Percentiles rank a stretch among this genome's conserved stretches.
phyloP scores from a whole-genome alignment of 352 stramenopile genomes.

The Peronosclerospora sorghi region DNA sequence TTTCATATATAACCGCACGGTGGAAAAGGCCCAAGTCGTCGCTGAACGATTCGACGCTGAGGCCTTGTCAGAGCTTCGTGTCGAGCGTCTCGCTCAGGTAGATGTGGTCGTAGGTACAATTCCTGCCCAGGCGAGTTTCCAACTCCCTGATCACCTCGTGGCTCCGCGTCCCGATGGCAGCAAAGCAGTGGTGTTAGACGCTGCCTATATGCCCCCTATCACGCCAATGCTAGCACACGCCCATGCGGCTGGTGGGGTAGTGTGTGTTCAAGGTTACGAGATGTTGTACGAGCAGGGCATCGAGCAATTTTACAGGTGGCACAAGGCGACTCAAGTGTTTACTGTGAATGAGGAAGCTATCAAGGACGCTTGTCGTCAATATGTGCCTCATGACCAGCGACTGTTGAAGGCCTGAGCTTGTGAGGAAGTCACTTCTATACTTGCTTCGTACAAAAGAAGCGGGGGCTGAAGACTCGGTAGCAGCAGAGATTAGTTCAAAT shows the following conservation, averaged over 20 bases:
- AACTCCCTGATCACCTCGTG: slow-evolving; percentile 62
- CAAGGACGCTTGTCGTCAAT: slow-evolving; percentile 40
- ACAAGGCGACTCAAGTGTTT: slow-evolving; percentile 40
- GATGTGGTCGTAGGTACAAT: slow-evolving; percentile 94
- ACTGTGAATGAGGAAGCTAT: slow-evolving; percentile 40
- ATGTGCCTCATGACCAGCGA: slow-evolving; percentile 44
- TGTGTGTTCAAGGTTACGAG: slow-evolving; percentile 92
- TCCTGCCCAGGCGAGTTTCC: slow-evolving; percentile 81
- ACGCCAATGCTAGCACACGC: slow-evolving; percentile 90
- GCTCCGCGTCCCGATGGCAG: slow-evolving; percentile 16
- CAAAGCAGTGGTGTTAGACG: slow-evolving; percentile 89
- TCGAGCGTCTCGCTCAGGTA: slow-evolving; percentile 40
- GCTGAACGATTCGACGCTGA: slow-evolving; percentile 82
- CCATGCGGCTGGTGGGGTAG: slow-evolving; percentile 51
- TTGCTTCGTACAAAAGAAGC: background rate
- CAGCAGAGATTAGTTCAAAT: too few species aligned
- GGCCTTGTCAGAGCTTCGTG: slow-evolving; percentile 39
- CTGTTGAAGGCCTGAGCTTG: slow-evolving; percentile 18
- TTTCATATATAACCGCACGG: slow-evolving; percentile 94
- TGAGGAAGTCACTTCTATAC: slow-evolving; percentile 1
- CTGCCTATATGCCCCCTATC: slow-evolving; percentile 95
- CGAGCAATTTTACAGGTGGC: slow-evolving; percentile 94
- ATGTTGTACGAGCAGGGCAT: slow-evolving; percentile 98
- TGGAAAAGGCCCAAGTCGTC: slow-evolving; percentile 85
- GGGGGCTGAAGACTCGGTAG: background rate